phyloP scores from a whole-genome alignment of 257 asterid species.

The Gardenia jasminoides region DNA sequence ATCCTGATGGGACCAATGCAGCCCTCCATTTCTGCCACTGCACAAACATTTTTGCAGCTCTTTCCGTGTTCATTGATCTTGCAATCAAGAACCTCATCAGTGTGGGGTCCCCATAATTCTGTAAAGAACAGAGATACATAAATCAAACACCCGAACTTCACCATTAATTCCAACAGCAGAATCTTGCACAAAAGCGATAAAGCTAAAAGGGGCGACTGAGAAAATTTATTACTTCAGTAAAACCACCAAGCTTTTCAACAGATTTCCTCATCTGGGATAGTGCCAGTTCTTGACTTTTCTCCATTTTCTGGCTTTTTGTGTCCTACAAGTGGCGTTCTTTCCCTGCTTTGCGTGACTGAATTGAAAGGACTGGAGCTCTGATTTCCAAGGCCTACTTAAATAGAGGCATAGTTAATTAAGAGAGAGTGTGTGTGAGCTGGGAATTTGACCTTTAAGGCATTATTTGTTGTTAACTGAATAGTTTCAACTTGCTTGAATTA shows the following conservation, averaged over 20 bases:
- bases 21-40: conserved; percentile 85
- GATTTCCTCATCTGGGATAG: conserved; percentile 61
- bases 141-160: conserved; percentile 4
- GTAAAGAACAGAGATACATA: not conserved
- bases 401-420: too few species aligned
- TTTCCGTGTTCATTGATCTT: conserved; percentile 67
- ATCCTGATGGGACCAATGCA: conserved; percentile 54
- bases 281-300: conserved; percentile 33
- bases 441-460: too few species aligned
- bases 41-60: conserved; percentile 82
- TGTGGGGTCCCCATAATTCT: conserved; percentile 56
- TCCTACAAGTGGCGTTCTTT: not conserved
- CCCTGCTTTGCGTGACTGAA: too few species aligned
- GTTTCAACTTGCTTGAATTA: too few species aligned
- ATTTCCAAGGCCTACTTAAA: too few species aligned
- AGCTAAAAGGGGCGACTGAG: not conserved
- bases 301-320: conserved; percentile 26
- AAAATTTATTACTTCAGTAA: conserved; percentile 38
- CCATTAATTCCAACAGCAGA: not conserved
- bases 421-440: too few species aligned
- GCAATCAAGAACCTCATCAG: conserved; percentile 88
- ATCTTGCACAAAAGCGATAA: not conserved
- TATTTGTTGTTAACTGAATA: too few species aligned
- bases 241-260: conserved; percentile 59
- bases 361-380: too few species aligned